phyloP scores from a whole-genome alignment of 352 stramenopile species.

The Thalassiosira pacifica region DNA sequence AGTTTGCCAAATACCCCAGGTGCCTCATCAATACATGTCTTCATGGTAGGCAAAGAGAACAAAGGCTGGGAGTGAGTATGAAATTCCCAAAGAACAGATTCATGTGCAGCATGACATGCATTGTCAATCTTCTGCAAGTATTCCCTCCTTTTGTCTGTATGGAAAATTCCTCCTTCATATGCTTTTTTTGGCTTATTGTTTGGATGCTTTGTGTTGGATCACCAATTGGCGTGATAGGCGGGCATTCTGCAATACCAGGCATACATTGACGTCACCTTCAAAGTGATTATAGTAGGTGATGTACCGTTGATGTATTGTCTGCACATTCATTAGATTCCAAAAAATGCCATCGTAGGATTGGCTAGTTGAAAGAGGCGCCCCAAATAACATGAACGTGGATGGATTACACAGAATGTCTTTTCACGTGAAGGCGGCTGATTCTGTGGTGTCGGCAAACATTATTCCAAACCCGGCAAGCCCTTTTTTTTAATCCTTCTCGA shows the following conservation, averaged over 20 bases:
- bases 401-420: neutral
- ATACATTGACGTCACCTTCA: neutral
- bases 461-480: neutral
- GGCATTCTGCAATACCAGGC: neutral
- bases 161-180: constrained; percentile 7
- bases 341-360: constrained; percentile 15
- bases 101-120: neutral
- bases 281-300: neutral
- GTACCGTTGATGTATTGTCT: neutral
- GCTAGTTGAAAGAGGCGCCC: neutral
- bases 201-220: neutral
- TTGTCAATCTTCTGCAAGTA: constrained; percentile 3
- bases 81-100: constrained; percentile 20
- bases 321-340: neutral
- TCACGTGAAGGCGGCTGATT: constrained; percentile 7
- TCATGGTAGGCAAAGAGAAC: neutral
- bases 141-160: neutral
- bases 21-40: constrained; percentile 1
- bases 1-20: constrained; percentile 2
- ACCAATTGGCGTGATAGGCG: neutral
- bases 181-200: too few relatives aligned
- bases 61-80: neutral
- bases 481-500: neutral
- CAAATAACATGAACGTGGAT: constrained; percentile 30
- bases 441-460: neutral